phyloP scores from a whole-genome alignment of 1,139 yeast genomes.

The Sugiyamaella xylanicola region DNA sequence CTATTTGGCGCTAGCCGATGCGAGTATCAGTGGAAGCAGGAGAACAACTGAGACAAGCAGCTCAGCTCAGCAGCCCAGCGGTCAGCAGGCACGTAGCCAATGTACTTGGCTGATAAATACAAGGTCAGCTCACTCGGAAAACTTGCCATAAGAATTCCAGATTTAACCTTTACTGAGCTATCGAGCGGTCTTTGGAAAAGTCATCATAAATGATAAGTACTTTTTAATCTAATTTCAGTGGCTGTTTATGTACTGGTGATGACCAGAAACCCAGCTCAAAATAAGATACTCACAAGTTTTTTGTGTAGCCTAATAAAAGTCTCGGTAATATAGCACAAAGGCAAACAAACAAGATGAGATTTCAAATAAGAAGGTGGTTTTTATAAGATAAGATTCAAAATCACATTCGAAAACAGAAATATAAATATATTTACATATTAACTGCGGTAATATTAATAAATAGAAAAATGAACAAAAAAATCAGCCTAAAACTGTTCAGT shows the following conservation, averaged over 20 bases:
- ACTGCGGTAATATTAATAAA: not conserved
- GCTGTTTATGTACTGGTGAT: too few species aligned
- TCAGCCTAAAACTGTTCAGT: not conserved
- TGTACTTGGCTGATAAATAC: not conserved
- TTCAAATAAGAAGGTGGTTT: too few species aligned
- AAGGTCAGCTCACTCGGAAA: not conserved
- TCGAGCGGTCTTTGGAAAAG: too few species aligned
- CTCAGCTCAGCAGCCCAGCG: not conserved
- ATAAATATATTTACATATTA: slow-evolving; percentile 7
- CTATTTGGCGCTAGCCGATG: slow-evolving; percentile 13
- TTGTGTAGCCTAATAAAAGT: too few species aligned
- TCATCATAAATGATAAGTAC: too few species aligned
- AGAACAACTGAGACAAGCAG: not conserved
- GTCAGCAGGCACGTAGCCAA: not conserved
- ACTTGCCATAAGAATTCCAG: too few species aligned
- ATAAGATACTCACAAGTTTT: too few species aligned
- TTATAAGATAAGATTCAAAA: not conserved
- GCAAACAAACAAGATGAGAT: not conserved
- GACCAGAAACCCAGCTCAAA: too few species aligned
- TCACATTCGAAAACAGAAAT: not conserved
- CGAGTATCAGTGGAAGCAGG: slow-evolving; percentile 3
- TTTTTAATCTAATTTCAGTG: too few species aligned
- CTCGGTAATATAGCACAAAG: too few species aligned
- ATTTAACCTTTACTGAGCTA: too few species aligned
- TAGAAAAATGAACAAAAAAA: slow-evolving; percentile 5